A percentile compares a stretch with the other conserved stretches of the same genome.
Evolutionary conservation across 2,329 filamentous ascomycete species (phyloP).

Genomic region (Ceratocystis papillata): DNA sequence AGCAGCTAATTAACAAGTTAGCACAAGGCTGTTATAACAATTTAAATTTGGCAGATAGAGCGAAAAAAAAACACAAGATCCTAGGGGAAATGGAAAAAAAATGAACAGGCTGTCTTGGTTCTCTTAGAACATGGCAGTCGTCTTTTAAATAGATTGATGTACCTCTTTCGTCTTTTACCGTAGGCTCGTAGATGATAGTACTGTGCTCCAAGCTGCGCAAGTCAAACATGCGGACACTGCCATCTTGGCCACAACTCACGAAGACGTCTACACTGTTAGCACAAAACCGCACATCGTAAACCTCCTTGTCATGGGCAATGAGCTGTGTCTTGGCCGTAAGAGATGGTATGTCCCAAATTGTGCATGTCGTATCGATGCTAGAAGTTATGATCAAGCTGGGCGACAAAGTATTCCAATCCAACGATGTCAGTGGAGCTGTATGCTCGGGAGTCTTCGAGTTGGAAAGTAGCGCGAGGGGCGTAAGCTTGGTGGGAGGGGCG

Average conservation of each 20-base stretch:
- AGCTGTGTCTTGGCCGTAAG: slow-evolving; percentile 95
- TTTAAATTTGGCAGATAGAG: background rate
- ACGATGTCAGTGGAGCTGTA: slow-evolving; percentile 85
- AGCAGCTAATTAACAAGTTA: slow-evolving; percentile 34
- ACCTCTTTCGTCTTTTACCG: slow-evolving; percentile 71
- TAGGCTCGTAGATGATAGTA: slow-evolving; percentile 97
- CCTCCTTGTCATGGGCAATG: slow-evolving; percentile 97
- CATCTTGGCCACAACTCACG: slow-evolving; percentile 93
- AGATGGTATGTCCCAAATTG: slow-evolving; percentile 98
- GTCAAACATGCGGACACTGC: slow-evolving; percentile 98
- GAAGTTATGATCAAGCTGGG: slow-evolving; percentile 97
- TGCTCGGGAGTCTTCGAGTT: slow-evolving; percentile 99
- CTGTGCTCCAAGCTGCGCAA: slow-evolving; percentile 91
- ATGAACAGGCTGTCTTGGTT: background rate
- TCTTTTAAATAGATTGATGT: slow-evolving; percentile 24
- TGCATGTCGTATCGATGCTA: slow-evolving; percentile 97
- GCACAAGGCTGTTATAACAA: background rate
- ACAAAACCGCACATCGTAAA: slow-evolving; percentile 96
- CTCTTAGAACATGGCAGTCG: background rate
- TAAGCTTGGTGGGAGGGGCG: slow-evolving; percentile 63
- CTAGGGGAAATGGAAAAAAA: background rate
- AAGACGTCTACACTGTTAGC: slow-evolving; percentile 98
- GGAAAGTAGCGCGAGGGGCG: slow-evolving; percentile 80
- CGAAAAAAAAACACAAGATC: slow-evolving; percentile 25
- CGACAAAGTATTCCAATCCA: slow-evolving; percentile 97